A percentile compares a stretch with the other conserved stretches of the same genome.
Conservation (phyloP, 2,329 filamentous ascomycete species). For the Pseudopithomyces maydicus region DNA sequence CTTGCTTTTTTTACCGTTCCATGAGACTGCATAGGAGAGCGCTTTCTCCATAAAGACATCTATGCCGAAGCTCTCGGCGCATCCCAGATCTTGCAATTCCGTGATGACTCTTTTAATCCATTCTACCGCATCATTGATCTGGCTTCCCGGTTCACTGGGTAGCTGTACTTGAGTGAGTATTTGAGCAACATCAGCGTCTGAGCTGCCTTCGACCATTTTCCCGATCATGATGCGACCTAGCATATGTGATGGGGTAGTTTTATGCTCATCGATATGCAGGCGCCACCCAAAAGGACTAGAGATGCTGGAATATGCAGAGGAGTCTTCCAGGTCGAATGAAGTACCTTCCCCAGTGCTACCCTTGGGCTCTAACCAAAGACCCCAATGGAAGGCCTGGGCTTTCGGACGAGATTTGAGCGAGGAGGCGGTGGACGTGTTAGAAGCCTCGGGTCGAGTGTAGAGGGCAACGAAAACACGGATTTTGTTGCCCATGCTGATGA, state of each 20-base stretch:
- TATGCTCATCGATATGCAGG: slow-evolving; percentile 15
- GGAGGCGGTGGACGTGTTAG: slow-evolving; percentile 1
- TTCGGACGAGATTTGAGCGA: slow-evolving; percentile 7
- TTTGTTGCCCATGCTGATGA: slow-evolving; percentile 20
- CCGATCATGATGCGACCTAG: slow-evolving; percentile 22
- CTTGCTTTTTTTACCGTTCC: slow-evolving; percentile 7
- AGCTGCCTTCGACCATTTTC: slow-evolving; percentile 15
- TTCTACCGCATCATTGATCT: slow-evolving; percentile 9
- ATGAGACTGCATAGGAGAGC: slow-evolving; percentile 7
- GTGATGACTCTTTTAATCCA: slow-evolving; percentile 17
- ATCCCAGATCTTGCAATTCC: slow-evolving; percentile 15
- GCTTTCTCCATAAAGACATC: slow-evolving; percentile 21
- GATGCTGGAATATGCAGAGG: slow-evolving; percentile 9
- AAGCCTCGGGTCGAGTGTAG: slow-evolving; percentile 13
- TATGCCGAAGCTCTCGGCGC: slow-evolving; percentile 17
- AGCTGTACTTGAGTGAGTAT: slow-evolving; percentile 13
- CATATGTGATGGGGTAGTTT: slow-evolving; percentile 12
- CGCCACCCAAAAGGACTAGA: slow-evolving; percentile 19
- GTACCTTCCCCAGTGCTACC: slow-evolving; percentile 15
- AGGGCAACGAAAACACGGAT: slow-evolving; percentile 20
- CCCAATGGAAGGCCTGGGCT: slow-evolving; percentile 16
- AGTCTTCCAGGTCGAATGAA: slow-evolving; percentile 17
- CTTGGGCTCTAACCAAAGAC: slow-evolving; percentile 25
- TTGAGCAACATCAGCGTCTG: slow-evolving; percentile 5
- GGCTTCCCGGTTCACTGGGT: slow-evolving; percentile 15